These are phyloP conservation scores for Coemansia sp. DNA, from an alignment of 192 early-diverging fungal species.

Conservation along the genomic window DNA sequence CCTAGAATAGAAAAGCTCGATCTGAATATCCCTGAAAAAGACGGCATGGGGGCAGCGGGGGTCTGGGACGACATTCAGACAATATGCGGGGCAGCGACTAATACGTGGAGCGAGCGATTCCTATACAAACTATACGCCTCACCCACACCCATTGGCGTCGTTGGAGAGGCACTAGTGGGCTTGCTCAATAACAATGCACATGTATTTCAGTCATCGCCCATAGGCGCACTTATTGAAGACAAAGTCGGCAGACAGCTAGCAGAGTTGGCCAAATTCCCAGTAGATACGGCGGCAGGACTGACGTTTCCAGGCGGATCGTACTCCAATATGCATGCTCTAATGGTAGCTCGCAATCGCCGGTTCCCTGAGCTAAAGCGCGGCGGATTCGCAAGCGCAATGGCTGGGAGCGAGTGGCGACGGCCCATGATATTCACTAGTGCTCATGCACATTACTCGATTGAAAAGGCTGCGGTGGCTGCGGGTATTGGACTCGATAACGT, in stretches of 20 bases:
- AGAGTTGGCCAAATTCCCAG: constrained; percentile 29
- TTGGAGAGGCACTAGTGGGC: constrained; percentile 69
- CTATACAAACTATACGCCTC: constrained; percentile 85
- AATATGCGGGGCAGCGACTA: constrained; percentile 29
- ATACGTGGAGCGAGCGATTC: constrained; percentile 72
- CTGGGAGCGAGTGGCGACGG: constrained; percentile 21
- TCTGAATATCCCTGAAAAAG: constrained; percentile 12
- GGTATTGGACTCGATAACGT: constrained; percentile 75
- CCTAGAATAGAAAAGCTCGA: background rate
- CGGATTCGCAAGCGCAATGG: constrained; percentile 22
- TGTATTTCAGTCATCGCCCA: constrained; percentile 76
- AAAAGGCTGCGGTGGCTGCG: constrained; percentile 71
- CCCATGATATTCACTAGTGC: constrained; percentile 72
- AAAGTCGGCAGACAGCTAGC: constrained; percentile 57
- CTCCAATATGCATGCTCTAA: constrained; percentile 76
- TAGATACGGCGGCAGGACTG: constrained; percentile 62
- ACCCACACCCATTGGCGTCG: constrained; percentile 73
- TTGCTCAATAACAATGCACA: constrained; percentile 81
- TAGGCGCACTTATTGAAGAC: constrained; percentile 72
- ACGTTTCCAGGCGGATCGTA: constrained; percentile 77
- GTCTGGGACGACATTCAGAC: constrained; percentile 48
- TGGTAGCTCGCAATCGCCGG: constrained; percentile 70
- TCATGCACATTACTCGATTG: constrained; percentile 77
- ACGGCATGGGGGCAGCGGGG: constrained; percentile 8
- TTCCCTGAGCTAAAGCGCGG: constrained; percentile 69